Evolutionary conservation across 345 rosid genomes (phyloP), one percentile per base, ranked within the genome.

Genomic region (Punica granatum): DNA sequence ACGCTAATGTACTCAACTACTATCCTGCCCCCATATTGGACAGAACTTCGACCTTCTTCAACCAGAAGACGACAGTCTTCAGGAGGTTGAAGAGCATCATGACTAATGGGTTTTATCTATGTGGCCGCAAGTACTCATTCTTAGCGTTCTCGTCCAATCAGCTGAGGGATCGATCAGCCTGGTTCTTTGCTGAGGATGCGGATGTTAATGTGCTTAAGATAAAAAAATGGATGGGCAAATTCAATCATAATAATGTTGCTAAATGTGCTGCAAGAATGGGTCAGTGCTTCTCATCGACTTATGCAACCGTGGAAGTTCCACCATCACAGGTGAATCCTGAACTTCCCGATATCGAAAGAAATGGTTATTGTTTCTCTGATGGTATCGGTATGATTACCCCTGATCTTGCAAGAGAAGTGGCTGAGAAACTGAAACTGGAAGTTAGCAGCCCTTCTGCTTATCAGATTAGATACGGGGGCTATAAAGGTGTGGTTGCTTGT

Each of bases 211-310:
- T 85, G 68, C 26, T 16, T 19, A 60, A 32, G 60, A 86, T 93
- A 36, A 75, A 64, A 71, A 42, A 1, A 41, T 90, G 98, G 98
- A 93, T 88, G 97, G 97, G 98, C 60, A 87, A 73, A 85, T 93
- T 93, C 68, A 67, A 3, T 7, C 69, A 82, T 68, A 77, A 21
- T 71, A 90, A 86, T 66, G 73, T 89, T 67, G 96, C 96, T 31
- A 93, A 84, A 76, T 88, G 97, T 78, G 97, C 98, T 69, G 97
- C 90, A 34, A 81, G 92, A 85, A 93, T 90, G 97, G 98, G 98
- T 32, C 87, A 74, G 64, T 93, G 97, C 79, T 93, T 90, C 80
- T 93, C 98, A 36, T 93, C 98, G n/a, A 88, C 97, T 28, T 90
- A 90, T 76, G 88, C 97, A 10, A 82, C 89, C 31, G 86, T 90